Conservation (phyloP, 805 yeast genomes). For the Isabelozyma heimii region DNA sequence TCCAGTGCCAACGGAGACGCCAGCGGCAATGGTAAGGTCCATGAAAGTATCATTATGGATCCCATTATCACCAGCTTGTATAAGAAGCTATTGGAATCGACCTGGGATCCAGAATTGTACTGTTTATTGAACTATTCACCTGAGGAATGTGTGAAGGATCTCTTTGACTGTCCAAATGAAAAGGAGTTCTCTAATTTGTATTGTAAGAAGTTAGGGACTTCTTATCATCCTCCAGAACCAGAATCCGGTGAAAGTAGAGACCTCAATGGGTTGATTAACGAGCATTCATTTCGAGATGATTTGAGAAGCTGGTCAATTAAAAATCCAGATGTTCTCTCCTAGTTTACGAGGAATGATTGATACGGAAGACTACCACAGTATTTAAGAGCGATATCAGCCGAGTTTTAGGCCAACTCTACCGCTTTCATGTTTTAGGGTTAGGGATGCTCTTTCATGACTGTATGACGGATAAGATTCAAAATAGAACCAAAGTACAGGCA, state of each 20-base stretch:
- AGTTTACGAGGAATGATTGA: neutral
- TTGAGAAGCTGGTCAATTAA: constrained; percentile 30
- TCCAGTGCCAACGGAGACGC: neutral
- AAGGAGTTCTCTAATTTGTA: constrained; percentile 11
- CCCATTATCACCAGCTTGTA: constrained; percentile 52
- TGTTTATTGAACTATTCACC: constrained; percentile 57
- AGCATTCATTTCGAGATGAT: constrained; percentile 33
- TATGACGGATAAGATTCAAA: no score
- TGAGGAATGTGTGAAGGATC: constrained; percentile 69
- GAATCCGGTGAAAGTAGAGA: constrained; percentile 16
- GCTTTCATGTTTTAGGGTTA: no score
- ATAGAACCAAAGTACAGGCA: no score
- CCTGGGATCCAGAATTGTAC: constrained; percentile 57
- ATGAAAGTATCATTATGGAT: constrained; percentile 31
- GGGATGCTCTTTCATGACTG: no score
- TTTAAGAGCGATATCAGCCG: no score
- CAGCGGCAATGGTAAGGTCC: neutral
- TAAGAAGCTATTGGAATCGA: constrained; percentile 52
- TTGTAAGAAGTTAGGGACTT: constrained; percentile 3
- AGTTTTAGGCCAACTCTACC: no score
- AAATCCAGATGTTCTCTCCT: neutral
- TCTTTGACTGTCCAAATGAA: constrained; percentile 65
- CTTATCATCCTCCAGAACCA: neutral
- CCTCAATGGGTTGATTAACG: constrained; percentile 39
- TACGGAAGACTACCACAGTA: no score